Base-by-base conservation (phyloP, 2,329 filamentous ascomycete species). In the Aspergillus caelatus region DNA sequence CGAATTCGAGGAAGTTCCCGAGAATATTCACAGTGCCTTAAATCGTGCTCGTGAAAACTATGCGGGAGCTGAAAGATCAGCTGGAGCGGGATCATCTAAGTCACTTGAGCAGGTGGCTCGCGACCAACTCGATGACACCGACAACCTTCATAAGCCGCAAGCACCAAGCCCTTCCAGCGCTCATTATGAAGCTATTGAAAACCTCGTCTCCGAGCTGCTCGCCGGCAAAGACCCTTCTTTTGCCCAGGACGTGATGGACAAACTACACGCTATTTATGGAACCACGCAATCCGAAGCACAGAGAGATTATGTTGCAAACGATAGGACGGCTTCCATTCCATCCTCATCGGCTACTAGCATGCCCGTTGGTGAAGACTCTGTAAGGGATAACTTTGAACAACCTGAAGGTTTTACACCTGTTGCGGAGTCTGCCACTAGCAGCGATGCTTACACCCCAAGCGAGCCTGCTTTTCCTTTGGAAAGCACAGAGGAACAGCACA, bases 161-260 rank as follows among this genome's bases (percentile, higher is more conserved):
- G 32, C 7, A 2, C 16, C 52, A 26, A 32, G n/a, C 52, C 19
- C 32, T 11, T 21, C 52, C 14, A 32, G n/a, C 12, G 11, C 21
- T 9, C 52, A 55, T 70, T 94, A 92, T 68, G 85, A 86, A 6
- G 87, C 87, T 30, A 85, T 96, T 6, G 88, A 89, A 73, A 86
- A 85, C 14, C 84, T 95, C 2, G 84, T 96, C 16, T 91, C 90
- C 1, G 92, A 96, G 76, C 82, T 96, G 1, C 82, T 96, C 16
- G 79, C 85, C 46, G 93, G 91, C 59, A 92, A 90, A 75, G 92
- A 96, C 74, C 89, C 91, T 0, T 88, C 89, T 16, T 96, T 93
- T 71, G 93, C 90, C 0, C 91, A 96, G 72, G 93, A 91, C 63
- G 90, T 94, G 3, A 88, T 93, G 78, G 87, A 82, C 58, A 86